A percentile compares a stretch with the other conserved stretches of the same genome.
Evolutionary conservation across 352 stramenopile species (phyloP).

Genomic region (Globisporangium radiosum): DNA sequence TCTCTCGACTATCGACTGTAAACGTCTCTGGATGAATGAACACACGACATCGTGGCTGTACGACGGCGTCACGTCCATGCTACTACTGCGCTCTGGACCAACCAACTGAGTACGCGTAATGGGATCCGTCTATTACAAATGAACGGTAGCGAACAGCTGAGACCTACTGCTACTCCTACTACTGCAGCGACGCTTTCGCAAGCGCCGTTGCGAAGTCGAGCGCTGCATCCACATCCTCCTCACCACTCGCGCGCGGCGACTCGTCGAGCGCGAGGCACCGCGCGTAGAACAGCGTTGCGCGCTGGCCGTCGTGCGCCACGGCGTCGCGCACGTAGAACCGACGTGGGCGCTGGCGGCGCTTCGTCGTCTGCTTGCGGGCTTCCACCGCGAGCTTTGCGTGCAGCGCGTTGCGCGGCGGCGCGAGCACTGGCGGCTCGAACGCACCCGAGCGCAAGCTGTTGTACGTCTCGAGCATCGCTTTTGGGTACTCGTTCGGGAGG

Average conservation of each 20-base stretch:
- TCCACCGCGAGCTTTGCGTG: constrained; percentile 54
- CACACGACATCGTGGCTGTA: no score
- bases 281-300: constrained; percentile 28
- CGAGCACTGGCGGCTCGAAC: constrained; percentile 56
- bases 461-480: constrained; percentile 58
- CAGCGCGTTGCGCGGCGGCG: constrained; percentile 62
- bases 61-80: no score
- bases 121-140: no score
- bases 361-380: constrained; percentile 24
- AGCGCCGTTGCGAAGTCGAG: constrained; percentile 15
- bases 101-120: no score
- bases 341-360: constrained; percentile 41
- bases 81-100: no score
- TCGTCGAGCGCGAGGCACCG: constrained; percentile 26
- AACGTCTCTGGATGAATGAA: no score
- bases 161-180: constrained; percentile 1
- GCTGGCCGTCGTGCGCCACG: constrained; percentile 19
- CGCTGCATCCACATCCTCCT: background rate
- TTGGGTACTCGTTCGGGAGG: constrained; percentile 62
- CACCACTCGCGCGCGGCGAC: background rate
- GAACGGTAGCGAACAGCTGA: background rate
- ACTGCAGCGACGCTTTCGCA: background rate
- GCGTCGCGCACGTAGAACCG: constrained; percentile 75
- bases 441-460: constrained; percentile 27
- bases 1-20: no score